These are phyloP conservation scores for Diplocarpon rosae DNA, from an alignment of 2,329 filamentous ascomycete species.

Conservation along the genomic window DNA sequence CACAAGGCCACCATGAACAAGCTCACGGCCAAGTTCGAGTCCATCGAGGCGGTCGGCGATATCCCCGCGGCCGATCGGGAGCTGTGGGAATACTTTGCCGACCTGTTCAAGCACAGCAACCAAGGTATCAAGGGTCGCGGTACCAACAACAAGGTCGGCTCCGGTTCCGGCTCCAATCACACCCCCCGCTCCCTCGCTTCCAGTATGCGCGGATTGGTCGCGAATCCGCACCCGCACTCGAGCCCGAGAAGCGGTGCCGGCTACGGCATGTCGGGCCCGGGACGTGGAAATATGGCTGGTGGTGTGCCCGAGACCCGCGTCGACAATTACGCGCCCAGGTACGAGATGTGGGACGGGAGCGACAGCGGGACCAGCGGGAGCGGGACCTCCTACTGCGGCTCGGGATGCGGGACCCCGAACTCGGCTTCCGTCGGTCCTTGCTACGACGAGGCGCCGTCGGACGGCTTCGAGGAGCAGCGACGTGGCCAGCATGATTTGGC, in stretches of 20 bases:
- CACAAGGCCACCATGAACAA: constrained; percentile 63
- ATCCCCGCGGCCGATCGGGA: constrained; percentile 60
- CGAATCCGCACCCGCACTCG: too few relatives aligned
- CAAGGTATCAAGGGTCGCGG: constrained; percentile 96
- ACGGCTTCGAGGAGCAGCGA: constrained; percentile 17
- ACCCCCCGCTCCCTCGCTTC: constrained; percentile 3
- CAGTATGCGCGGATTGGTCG: constrained; percentile 7
- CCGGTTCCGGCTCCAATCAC: background rate
- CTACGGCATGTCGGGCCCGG: too few relatives aligned
- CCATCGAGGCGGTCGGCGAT: constrained; percentile 44
- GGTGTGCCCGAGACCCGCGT: too few relatives aligned
- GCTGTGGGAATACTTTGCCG: constrained; percentile 73
- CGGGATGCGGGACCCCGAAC: constrained; percentile 24
- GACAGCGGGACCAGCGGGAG: too few relatives aligned
- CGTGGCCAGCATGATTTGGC: constrained; percentile 26
- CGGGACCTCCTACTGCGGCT: constrained; percentile 25
- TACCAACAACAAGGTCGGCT: constrained; percentile 60
- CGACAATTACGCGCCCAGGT: too few relatives aligned
- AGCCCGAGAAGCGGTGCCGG: too few relatives aligned
- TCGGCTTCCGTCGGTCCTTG: constrained; percentile 28
- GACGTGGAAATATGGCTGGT: too few relatives aligned
- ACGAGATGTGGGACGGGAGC: too few relatives aligned
- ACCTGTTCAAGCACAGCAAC: constrained; percentile 95
- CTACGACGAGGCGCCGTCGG: constrained; percentile 33
- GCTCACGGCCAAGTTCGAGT: constrained; percentile 61